phyloP scores from a whole-genome alignment of 257 asterid genomes.

The Coffea eugenioides region DNA sequence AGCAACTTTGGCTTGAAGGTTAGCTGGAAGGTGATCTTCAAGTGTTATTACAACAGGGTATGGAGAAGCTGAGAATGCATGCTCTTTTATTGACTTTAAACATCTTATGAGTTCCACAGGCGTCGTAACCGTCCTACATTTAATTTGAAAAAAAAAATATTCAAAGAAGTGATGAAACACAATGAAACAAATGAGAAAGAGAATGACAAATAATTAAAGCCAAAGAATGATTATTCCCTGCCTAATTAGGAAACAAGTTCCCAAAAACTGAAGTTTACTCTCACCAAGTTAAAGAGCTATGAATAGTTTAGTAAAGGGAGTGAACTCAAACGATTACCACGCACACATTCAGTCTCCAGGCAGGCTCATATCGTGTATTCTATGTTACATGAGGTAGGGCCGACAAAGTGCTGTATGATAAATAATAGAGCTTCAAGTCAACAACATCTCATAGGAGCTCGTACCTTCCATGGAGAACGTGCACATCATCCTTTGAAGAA shows the following conservation, averaged over 20 bases:
- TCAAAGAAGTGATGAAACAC: neutral
- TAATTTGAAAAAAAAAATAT: constrained; percentile 10
- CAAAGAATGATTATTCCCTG: neutral
- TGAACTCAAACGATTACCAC: neutral
- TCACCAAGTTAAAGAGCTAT: neutral
- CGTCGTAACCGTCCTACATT: constrained; percentile 66
- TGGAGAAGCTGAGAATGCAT: constrained; percentile 70
- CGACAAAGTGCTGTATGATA: neutral
- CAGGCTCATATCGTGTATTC: neutral
- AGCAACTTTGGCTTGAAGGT: constrained; percentile 86
- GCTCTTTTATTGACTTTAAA: constrained; percentile 62
- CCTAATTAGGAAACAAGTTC: neutral
- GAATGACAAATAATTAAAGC: neutral
- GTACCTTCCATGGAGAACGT: constrained; percentile 85
- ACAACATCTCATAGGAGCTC: neutral
- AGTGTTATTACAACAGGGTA: constrained; percentile 76
- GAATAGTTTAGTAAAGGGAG: too few relatives aligned
- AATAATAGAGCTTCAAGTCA: neutral
- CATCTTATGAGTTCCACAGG: constrained; percentile 74
- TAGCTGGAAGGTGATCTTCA: constrained; percentile 80
- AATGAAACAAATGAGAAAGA: constrained; percentile 4
- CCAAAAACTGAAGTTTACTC: neutral
- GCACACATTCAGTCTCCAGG: neutral
- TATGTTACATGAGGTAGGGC: neutral
- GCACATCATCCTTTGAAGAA: constrained; percentile 67